A percentile compares a stretch with the other conserved stretches of the same genome.
These are phyloP conservation scores for Microascus cirrosus DNA, from an alignment of 2,329 filamentous ascomycete genomes.

Conservation along the genomic window DNA sequence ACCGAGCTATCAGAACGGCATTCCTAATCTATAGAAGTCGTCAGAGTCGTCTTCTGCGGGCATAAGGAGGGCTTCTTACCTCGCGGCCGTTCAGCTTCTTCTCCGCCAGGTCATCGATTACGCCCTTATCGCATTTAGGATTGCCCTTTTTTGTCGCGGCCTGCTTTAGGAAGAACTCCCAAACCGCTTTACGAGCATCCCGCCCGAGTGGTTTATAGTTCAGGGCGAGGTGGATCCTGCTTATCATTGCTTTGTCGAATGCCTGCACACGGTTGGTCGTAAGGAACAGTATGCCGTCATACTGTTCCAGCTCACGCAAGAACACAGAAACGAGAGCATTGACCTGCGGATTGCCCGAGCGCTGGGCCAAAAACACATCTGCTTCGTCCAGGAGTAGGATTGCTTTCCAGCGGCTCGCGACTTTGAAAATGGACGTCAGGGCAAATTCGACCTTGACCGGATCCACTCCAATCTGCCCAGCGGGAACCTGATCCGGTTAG, in stretches of 20 bases:
- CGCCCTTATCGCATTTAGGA: not conserved
- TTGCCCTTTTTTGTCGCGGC: constrained; percentile 4
- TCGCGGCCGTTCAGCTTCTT: not conserved
- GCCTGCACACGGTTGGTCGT: constrained; percentile 8
- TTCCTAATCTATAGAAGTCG: not conserved
- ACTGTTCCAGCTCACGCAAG: constrained; percentile 8
- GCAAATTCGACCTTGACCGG: constrained; percentile 3
- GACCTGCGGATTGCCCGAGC: constrained; percentile 6
- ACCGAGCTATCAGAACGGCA: not conserved
- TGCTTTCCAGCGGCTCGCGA: constrained; percentile 9
- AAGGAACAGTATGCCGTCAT: constrained; percentile 9
- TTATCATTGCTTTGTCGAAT: constrained; percentile 9
- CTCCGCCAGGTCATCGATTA: not conserved
- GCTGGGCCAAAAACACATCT: constrained; percentile 5
- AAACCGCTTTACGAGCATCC: constrained; percentile 7
- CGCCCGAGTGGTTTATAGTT: constrained; percentile 6
- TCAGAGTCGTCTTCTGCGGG: not conserved
- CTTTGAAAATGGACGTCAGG: constrained; percentile 9
- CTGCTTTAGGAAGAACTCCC: constrained; percentile 9
- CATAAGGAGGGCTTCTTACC: not conserved
- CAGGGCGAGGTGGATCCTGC: constrained; percentile 8
- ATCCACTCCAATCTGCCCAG: constrained; percentile 5
- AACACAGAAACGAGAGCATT: constrained; percentile 9
- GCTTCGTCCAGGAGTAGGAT: constrained; percentile 10
- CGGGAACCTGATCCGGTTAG: not conserved